Conservation (phyloP, 2,329 filamentous ascomycete genomes). For the Fusarium nygamai region DNA sequence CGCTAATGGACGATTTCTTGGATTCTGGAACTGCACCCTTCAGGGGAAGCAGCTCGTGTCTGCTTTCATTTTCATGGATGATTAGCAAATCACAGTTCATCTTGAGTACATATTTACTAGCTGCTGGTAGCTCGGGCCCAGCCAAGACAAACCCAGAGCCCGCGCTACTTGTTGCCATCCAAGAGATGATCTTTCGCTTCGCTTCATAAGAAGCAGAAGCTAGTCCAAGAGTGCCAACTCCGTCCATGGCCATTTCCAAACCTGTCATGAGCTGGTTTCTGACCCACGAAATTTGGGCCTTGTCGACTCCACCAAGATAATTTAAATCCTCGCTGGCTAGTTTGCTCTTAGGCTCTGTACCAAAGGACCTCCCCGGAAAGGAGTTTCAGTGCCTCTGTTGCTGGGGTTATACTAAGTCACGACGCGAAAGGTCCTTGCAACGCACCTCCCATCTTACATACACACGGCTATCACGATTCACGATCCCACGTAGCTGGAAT, state of each 20-base stretch:
- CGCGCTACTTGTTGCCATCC: slow-evolving; percentile 21
- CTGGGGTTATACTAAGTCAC: background rate
- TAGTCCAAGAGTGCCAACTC: slow-evolving; percentile 13
- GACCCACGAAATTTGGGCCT: slow-evolving; percentile 19
- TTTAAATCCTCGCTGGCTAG: slow-evolving; percentile 18
- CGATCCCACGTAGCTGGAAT: slow-evolving; percentile 20
- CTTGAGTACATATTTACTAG: slow-evolving; percentile 19
- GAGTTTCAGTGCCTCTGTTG: background rate
- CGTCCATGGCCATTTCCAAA: slow-evolving; percentile 10
- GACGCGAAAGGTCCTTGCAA: slow-evolving; percentile 1
- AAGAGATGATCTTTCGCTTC: slow-evolving; percentile 26
- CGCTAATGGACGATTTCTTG: background rate
- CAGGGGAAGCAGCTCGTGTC: slow-evolving; percentile 18
- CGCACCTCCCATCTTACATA: background rate
- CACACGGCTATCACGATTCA: background rate
- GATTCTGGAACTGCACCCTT: background rate
- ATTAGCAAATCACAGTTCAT: slow-evolving; percentile 28
- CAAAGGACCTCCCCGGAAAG: background rate
- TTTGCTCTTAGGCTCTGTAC: background rate
- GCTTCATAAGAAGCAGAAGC: slow-evolving; percentile 11
- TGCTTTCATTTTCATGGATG: background rate
- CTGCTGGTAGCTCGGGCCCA: slow-evolving; percentile 31
- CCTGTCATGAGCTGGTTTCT: slow-evolving; percentile 32
- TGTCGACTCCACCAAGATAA: slow-evolving; percentile 27
- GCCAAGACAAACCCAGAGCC: slow-evolving; percentile 28